A percentile compares a stretch with the other conserved stretches of the same genome.
phyloP scores from a whole-genome alignment of 2,329 filamentous ascomycete genomes.

The Huntiella moniliformis region DNA sequence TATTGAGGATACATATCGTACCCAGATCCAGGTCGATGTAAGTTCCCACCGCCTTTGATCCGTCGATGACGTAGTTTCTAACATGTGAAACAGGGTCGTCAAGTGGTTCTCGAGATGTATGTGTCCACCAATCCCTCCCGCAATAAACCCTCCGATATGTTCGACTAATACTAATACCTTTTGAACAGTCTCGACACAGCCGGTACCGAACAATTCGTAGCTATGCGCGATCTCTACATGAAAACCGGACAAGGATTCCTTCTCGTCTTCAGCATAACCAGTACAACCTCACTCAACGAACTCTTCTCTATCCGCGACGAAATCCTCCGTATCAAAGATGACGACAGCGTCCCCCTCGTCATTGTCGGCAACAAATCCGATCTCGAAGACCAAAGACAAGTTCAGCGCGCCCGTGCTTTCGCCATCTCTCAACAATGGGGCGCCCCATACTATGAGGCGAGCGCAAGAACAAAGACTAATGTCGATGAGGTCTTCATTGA shows the following conservation, averaged over 20 bases:
- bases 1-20: conserved; percentile 61
- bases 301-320: conserved; percentile 68
- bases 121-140: conserved; percentile 15
- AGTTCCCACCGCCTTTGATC: conserved; percentile 21
- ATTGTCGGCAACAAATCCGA: conserved; percentile 88
- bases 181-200: conserved; percentile 58
- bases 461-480: conserved; percentile 63
- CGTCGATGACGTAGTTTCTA: conserved; percentile 9
- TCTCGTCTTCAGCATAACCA: conserved; percentile 82
- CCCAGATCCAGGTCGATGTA: conserved; percentile 67
- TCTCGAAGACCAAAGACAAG: conserved; percentile 65
- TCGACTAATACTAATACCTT: not conserved
- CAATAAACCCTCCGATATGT: not conserved
- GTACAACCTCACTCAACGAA: conserved; percentile 63
- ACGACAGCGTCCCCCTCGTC: conserved; percentile 68
- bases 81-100: conserved; percentile 43
- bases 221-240: conserved; percentile 73
- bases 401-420: conserved; percentile 64
- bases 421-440: conserved; percentile 74
- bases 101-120: conserved; percentile 80
- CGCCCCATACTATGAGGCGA: conserved; percentile 81
- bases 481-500: conserved; percentile 82
- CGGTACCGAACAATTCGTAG: conserved; percentile 72
- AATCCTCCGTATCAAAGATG: conserved; percentile 80
- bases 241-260: conserved; percentile 84